These are phyloP conservation scores for Pseudocercospora pini-densiflorae DNA, from an alignment of 2,329 filamentous ascomycete genomes.

Conservation along the genomic window DNA sequence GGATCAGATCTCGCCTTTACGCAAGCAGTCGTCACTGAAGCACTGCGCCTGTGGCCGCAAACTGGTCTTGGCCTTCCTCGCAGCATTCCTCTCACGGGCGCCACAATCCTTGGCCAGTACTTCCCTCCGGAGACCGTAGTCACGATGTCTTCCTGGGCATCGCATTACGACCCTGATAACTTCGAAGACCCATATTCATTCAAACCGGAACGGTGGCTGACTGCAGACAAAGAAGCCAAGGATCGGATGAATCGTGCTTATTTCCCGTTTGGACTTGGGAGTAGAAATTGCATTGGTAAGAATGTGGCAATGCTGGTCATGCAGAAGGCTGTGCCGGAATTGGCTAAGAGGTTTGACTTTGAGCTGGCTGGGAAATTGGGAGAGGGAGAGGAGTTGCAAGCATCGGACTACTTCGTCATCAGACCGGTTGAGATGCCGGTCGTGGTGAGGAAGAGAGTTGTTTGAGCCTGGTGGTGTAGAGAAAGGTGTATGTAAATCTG, in stretches of 20 bases:
- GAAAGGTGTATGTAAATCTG: too few relatives aligned
- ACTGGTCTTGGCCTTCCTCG: slow-evolving; percentile 25
- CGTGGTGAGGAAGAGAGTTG: neutral
- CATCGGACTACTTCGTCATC: neutral
- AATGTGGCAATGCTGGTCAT: slow-evolving; percentile 20
- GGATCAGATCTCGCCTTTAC: slow-evolving; percentile 13
- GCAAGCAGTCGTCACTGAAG: slow-evolving; percentile 27
- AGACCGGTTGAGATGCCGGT: neutral
- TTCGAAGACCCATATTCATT: slow-evolving; percentile 46
- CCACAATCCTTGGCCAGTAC: slow-evolving; percentile 33
- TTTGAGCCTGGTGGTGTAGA: neutral
- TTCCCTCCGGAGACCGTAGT: slow-evolving; percentile 52
- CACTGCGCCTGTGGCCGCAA: slow-evolving; percentile 29
- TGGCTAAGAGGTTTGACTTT: slow-evolving; percentile 18
- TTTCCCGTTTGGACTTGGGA: slow-evolving; percentile 19
- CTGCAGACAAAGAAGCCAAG: neutral
- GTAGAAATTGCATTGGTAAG: slow-evolving; percentile 19
- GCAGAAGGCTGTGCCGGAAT: slow-evolving; percentile 12
- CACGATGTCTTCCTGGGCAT: slow-evolving; percentile 48
- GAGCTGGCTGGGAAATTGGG: neutral
- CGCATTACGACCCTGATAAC: slow-evolving; percentile 44
- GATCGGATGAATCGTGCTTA: slow-evolving; percentile 16
- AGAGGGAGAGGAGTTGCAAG: neutral
- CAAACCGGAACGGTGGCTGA: slow-evolving; percentile 52
- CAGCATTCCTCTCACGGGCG: slow-evolving; percentile 19